These are phyloP conservation scores for Lathyrus oleraceus DNA, from an alignment of 306 rosid genomes.

Conservation along the genomic window DNA sequence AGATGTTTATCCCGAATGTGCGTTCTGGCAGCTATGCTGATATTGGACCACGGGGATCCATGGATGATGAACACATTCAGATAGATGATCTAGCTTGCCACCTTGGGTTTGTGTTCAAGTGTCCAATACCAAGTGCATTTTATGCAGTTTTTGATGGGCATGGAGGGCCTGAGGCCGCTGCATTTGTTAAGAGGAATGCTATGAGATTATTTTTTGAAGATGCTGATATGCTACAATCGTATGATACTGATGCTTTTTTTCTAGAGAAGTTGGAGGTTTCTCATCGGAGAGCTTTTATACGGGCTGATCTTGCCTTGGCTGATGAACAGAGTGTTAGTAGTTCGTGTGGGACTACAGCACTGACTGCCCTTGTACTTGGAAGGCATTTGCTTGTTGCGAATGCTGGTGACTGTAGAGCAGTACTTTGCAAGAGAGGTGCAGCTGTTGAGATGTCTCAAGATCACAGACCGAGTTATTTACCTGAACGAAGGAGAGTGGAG, in stretches of 20 bases:
- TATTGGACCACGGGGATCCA: conserved; percentile 67
- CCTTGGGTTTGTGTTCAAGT: conserved; percentile 56
- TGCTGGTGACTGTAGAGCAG: conserved; percentile 97
- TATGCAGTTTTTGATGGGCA: conserved; percentile 96
- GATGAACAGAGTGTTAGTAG: conserved; percentile 58
- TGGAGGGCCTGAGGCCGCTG: conserved; percentile 90
- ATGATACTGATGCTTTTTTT: conserved; percentile 54
- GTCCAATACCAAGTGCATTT: conserved; percentile 62
- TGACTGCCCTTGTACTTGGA: conserved; percentile 84
- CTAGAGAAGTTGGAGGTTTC: conserved; percentile 66
- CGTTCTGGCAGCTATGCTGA: conserved; percentile 80
- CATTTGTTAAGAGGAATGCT: conserved; percentile 75
- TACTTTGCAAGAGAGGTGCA: conserved; percentile 75
- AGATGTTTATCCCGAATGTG: conserved; percentile 58
- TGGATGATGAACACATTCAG: conserved; percentile 88
- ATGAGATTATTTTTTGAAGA: conserved; percentile 81
- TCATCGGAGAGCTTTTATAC: conserved; percentile 68
- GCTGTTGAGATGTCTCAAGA: conserved; percentile 86
- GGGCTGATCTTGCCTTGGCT: conserved; percentile 83
- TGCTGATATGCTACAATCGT: conserved; percentile 54
- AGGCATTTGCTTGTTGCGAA: conserved; percentile 83
- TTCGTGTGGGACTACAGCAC: conserved; percentile 88
- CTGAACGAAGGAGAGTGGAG: conserved; percentile 71
- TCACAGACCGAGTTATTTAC: conserved; percentile 61
- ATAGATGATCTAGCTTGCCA: conserved; percentile 79